A percentile compares a stretch with the other conserved stretches of the same genome.
These are phyloP conservation scores for Laguncularia racemosa DNA, from an alignment of 345 rosid species.

Conservation along the genomic window DNA sequence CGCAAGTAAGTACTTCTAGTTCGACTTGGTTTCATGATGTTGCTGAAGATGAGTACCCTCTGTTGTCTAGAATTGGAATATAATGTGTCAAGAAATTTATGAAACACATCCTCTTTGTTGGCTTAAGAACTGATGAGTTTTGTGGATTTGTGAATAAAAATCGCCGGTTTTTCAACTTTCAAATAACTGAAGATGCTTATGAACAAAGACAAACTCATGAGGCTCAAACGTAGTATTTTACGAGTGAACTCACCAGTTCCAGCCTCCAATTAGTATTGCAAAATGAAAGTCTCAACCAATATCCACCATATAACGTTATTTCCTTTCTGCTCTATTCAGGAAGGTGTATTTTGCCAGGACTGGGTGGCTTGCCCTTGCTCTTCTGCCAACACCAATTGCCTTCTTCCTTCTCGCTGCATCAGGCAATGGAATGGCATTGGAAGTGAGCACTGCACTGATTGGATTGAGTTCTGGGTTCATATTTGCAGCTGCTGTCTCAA, in stretches of 20 bases:
- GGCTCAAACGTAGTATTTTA: no score
- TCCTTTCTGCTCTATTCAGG: slow-evolving; percentile 23
- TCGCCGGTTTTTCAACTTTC: no score
- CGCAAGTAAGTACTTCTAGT: slow-evolving; percentile 46
- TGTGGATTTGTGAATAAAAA: no score
- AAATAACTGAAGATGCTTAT: no score
- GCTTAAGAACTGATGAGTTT: no score
- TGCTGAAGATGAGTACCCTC: no score
- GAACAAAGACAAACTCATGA: no score
- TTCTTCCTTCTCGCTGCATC: slow-evolving; percentile 63
- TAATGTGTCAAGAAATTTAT: no score
- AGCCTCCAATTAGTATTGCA: not conserved
- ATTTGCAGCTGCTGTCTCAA: slow-evolving; percentile 90
- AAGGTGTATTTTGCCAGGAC: slow-evolving; percentile 88
- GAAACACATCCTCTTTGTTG: no score
- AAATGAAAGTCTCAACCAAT: not conserved
- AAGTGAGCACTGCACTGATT: slow-evolving; percentile 56
- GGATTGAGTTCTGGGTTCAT: slow-evolving; percentile 91
- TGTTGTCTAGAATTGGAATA: no score
- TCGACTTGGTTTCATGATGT: not conserved
- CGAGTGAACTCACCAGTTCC: no score
- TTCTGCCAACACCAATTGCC: slow-evolving; percentile 78
- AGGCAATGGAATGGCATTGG: slow-evolving; percentile 37
- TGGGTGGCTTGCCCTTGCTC: slow-evolving; percentile 77
- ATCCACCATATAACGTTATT: not conserved